Percentiles rank a stretch among this genome's conserved stretches.
Evolutionary conservation across 2,329 filamentous ascomycete genomes (phyloP).

Genomic region (Juglanconis sp.): DNA sequence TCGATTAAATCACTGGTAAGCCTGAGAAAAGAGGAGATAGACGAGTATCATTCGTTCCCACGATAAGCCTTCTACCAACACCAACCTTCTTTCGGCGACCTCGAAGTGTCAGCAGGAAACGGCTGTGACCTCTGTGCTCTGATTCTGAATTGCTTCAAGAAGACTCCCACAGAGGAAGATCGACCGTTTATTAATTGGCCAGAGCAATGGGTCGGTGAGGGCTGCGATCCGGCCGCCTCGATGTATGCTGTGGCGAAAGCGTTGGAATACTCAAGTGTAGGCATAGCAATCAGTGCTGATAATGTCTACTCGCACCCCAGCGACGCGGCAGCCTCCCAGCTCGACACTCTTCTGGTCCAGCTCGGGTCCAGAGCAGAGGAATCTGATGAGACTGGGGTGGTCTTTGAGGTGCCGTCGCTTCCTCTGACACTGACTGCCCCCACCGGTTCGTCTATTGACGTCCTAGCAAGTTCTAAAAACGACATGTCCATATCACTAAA

Average conservation of each 20-base stretch:
- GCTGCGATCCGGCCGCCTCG: neutral
- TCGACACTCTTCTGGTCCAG: neutral
- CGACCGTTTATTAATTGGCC: neutral
- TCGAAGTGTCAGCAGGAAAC: neutral
- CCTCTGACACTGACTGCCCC: neutral
- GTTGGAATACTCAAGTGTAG: neutral
- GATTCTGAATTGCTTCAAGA: neutral
- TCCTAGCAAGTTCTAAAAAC: too few relatives aligned
- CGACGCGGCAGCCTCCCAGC: neutral
- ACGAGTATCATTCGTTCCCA: neutral
- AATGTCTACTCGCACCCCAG: neutral
- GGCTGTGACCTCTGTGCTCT: neutral
- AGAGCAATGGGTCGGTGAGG: neutral
- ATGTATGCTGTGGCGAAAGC: neutral
- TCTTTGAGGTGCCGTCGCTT: neutral
- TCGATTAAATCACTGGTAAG: neutral
- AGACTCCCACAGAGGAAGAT: neutral
- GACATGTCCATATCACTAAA: too few relatives aligned
- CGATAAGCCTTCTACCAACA: neutral
- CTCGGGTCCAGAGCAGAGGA: neutral
- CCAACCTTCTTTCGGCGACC: neutral
- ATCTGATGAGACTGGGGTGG: neutral
- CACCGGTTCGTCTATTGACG: neutral
- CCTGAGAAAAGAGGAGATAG: neutral
- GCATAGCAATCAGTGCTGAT: neutral